Conservation (phyloP, 1,284 basidiomycete genomes). For the Cutaneotrichosporon dermatis region DNA sequence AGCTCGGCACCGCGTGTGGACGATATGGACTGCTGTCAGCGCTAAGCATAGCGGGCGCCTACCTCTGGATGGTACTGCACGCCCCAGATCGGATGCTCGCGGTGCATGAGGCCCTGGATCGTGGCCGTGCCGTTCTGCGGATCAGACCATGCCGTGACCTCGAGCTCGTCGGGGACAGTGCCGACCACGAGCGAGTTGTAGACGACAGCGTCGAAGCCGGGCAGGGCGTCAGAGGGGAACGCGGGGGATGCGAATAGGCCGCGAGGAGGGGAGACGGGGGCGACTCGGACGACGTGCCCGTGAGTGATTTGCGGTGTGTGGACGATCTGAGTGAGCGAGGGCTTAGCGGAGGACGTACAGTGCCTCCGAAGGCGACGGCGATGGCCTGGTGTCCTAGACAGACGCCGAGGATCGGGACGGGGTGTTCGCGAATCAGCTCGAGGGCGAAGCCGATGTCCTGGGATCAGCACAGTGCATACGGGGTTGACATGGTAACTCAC, state of each 20-base stretch:
- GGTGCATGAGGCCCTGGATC: constrained; percentile 55
- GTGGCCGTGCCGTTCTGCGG: constrained; percentile 29
- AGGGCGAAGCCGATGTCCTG: constrained; percentile 49
- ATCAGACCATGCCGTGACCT: constrained; percentile 51
- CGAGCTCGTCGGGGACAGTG: constrained; percentile 49
- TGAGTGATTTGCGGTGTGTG: constrained; percentile 55
- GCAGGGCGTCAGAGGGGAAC: constrained; percentile 22
- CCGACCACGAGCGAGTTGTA: constrained; percentile 61
- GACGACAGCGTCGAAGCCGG: constrained; percentile 67
- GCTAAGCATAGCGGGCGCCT: not conserved
- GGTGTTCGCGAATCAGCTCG: constrained; percentile 38
- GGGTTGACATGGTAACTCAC: constrained; percentile 18
- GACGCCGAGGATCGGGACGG: constrained; percentile 54
- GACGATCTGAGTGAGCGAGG: constrained; percentile 46
- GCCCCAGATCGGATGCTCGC: constrained; percentile 72
- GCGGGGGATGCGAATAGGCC: constrained; percentile 35
- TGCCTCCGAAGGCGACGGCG: constrained; percentile 69
- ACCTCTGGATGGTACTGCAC: constrained; percentile 94
- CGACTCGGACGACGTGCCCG: constrained; percentile 68
- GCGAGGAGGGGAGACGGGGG: constrained; percentile 24
- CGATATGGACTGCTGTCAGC: constrained; percentile 47
- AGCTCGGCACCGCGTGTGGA: constrained; percentile 46
- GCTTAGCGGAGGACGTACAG: constrained; percentile 50
- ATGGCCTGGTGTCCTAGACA: constrained; percentile 92
- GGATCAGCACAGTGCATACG: not conserved